Evolutionary conservation across 2,329 filamentous ascomycete species (phyloP).

Genomic region (Botrytis fabae): DNA sequence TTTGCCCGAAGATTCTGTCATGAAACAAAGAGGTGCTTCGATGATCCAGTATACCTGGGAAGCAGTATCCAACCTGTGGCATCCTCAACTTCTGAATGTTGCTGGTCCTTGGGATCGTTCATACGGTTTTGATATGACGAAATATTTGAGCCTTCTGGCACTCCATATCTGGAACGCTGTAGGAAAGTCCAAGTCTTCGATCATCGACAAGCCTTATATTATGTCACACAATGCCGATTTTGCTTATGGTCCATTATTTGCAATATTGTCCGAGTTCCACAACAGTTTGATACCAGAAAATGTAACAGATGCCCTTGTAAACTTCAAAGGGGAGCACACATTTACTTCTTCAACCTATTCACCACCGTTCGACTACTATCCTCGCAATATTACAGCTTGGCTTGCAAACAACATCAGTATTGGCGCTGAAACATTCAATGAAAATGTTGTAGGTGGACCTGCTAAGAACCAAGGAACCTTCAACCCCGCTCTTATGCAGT

Average conservation of each 20-base stretch:
- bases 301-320: constrained; percentile 44
- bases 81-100: constrained; percentile 59
- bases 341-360: constrained; percentile 56
- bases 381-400: constrained; percentile 61
- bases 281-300: constrained; percentile 47
- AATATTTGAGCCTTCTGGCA: constrained; percentile 58
- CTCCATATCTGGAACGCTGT: constrained; percentile 60
- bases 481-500: constrained; percentile 61
- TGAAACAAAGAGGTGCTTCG: constrained; percentile 35
- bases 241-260: constrained; percentile 57
- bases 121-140: constrained; percentile 65
- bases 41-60: constrained; percentile 58
- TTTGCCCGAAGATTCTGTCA: constrained; percentile 51
- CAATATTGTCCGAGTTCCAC: constrained; percentile 54
- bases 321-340: constrained; percentile 54
- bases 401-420: constrained; percentile 58
- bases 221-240: constrained; percentile 62
- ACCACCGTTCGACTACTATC: constrained; percentile 57
- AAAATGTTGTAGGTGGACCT: constrained; percentile 57
- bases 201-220: constrained; percentile 30
- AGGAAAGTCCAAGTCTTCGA: constrained; percentile 45
- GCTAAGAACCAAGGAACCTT: constrained; percentile 53
- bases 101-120: constrained; percentile 65
- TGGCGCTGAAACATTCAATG: constrained; percentile 58
- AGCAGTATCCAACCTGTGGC: constrained; percentile 54